Base-by-base conservation (phyloP, 345 rosid genomes). In the Clausena lansium region DNA sequence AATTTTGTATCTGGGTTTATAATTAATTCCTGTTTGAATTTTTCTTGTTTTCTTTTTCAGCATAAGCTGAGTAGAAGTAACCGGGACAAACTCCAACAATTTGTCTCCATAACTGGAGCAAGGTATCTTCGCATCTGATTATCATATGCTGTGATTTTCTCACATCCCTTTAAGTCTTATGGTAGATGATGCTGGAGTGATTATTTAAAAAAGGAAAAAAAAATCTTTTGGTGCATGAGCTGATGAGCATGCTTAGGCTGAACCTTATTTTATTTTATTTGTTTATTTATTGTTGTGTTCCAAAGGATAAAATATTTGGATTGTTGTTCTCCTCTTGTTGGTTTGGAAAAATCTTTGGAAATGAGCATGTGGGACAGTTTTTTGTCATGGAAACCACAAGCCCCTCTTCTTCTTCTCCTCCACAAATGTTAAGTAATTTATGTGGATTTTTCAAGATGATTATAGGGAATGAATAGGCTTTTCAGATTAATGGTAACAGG, bases 81-180 rank as follows among this genome's bases (percentile, higher is more conserved):
- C 85, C 97, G 98, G 3, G 98, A 95, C 78, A 95, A 93, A 80
- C 84, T 95, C 79, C 97, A 91, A 85, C 98, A 95, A 89, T 93
- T 95, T 84, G 85, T 92, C 80, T 80, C 87, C 3, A 92, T 95
- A 70, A 95, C 98, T 9, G 98, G 98, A 76, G 89, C 95, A 69
- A 92, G 95, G 98, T 92, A 88, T 73, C 14, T 32, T 66, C 74
- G 77, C 68, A 17, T 80, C 75, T 64, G 19, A 73, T 2, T 17
- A 24, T 65, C 67, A 1, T 52, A 57, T 57, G 54, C 67, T 77
- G 63, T 65, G 62, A 22, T 47, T 65, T 32, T 75, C n/a, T 3
- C 11, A 38, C 22, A 9, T 20, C 28, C 3, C 17, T 6, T 45
- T 41, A 24, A 27, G 4, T 63, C 17, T 5, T 59, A 45, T 20